Evolutionary conservation across 2,329 filamentous ascomycete species (phyloP).

Genomic region (Colletotrichum filicis): DNA sequence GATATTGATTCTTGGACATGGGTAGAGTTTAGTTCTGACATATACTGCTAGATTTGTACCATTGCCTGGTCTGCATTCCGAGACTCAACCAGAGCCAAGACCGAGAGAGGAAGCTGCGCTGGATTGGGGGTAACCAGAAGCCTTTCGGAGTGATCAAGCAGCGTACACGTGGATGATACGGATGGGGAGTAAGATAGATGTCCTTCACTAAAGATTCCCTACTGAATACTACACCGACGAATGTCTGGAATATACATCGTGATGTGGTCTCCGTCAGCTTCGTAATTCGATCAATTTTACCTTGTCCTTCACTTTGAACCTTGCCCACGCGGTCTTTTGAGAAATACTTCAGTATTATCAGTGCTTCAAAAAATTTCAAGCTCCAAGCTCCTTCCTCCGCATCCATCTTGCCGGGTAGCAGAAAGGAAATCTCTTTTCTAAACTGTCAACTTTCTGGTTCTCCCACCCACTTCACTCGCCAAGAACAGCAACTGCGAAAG

Average conservation of each 20-base stretch:
- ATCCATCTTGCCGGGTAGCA: not conserved
- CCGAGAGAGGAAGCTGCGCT: not conserved
- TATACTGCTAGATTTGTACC: not conserved
- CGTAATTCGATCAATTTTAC: no score
- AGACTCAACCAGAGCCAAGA: not conserved
- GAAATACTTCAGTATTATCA: no score
- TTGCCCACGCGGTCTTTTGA: fast-evolving
- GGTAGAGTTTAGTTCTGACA: not conserved
- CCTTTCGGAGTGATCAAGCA: not conserved
- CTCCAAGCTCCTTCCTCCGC: not conserved
- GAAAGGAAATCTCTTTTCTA: not conserved
- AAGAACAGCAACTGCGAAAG: not conserved
- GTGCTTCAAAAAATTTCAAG: not conserved
- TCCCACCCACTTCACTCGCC: not conserved
- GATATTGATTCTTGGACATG: not conserved
- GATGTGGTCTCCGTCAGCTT: fast-evolving
- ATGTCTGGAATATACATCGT: fast-evolving
- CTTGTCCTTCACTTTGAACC: not conserved
- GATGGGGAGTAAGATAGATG: not conserved
- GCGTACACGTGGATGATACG: fast-evolving
- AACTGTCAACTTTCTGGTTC: not conserved
- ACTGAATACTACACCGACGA: fast-evolving
- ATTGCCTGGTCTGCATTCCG: not conserved
- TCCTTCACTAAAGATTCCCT: not conserved
- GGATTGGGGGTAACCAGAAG: not conserved